Evolutionary conservation across 1,284 basidiomycete genomes (phyloP), one percentile per base, ranked within the genome.

Genomic region (Termitomyces sp.): DNA sequence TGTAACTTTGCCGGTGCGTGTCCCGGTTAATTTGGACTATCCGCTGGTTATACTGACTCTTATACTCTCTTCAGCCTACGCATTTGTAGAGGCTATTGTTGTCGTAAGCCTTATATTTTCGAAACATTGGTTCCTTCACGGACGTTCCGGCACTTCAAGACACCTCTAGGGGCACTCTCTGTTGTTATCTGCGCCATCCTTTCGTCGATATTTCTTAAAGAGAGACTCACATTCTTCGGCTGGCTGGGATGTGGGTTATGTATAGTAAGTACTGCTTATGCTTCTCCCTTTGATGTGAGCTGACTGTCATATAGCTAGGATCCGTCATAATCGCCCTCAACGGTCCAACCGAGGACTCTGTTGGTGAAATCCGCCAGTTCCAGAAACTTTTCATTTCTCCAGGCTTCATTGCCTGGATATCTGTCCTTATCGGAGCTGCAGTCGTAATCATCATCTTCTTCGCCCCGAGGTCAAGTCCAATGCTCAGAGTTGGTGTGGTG

Each of bases 161-260:
- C 94, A n/a, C 95, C 96, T 1, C 83, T 99, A 64, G 96, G 96
- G 44, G 94, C 95, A 3, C 82, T 99, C 53, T 95, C 94, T 15
- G 97, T 99, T 61, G 95, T 99, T 64, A 82, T 98, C 61, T 96
- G 90, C 64, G 96, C 96, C 36, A 89, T 97, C 28, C 77, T 98
- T 19, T 96, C 94, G 9, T 94, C 93, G 43, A 80, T 97, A 64
- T 90, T 98, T 73, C 85, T 98, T 64, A 88, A 96, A 51, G 97
- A 99, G 70, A 90, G 81, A 60, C 82, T 99, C 51, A 90, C 86
- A 33, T 90, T 94, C 71, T 94, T 94, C 66, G 94, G 94, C 51
- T 95, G 92, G 92, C 78, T 92, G 55, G 96, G 96, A 26, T 98
- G 95, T 70, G 83, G 78, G 26, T 81, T 98, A 30, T 97, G 93